Evolutionary conservation across 805 yeast genomes (phyloP).

Genomic region (Kazachstania kunashirensis): DNA sequence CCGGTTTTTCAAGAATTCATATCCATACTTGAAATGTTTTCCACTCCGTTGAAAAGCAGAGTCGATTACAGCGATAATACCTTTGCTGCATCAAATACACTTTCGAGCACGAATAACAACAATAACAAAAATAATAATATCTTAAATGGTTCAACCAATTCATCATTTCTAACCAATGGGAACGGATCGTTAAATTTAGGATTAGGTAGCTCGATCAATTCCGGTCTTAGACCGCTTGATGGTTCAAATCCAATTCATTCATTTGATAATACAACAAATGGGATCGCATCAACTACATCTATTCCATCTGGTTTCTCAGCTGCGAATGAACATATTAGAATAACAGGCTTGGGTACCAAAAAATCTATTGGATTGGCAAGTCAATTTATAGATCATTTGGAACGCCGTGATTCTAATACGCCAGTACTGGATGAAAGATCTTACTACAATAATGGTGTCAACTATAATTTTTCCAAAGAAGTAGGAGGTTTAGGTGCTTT

Average conservation of each 20-base stretch:
- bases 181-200: too few relatives aligned
- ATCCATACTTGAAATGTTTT: too few relatives aligned
- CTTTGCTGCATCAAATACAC: slow-evolving; percentile 12
- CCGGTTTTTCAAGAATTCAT: too few relatives aligned
- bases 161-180: background rate
- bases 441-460: slow-evolving; percentile 46
- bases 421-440: slow-evolving; percentile 41
- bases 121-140: background rate
- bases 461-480: slow-evolving; percentile 56
- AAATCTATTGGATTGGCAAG: slow-evolving; percentile 46
- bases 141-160: background rate
- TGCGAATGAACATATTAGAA: slow-evolving; percentile 26
- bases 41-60: slow-evolving; percentile 28
- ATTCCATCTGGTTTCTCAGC: slow-evolving; percentile 3
- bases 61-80: slow-evolving; percentile 20
- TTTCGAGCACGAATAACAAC: slow-evolving; percentile 7
- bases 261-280: background rate
- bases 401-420: slow-evolving; percentile 51
- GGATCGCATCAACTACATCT: background rate
- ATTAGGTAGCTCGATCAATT: too few relatives aligned
- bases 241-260: background rate
- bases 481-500: slow-evolving; percentile 39
- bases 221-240: background rate
- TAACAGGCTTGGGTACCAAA: slow-evolving; percentile 26
- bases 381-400: slow-evolving; percentile 50